phyloP scores from a whole-genome alignment of 176 grass and related monocot genomes.

The Carex myosuroides region DNA sequence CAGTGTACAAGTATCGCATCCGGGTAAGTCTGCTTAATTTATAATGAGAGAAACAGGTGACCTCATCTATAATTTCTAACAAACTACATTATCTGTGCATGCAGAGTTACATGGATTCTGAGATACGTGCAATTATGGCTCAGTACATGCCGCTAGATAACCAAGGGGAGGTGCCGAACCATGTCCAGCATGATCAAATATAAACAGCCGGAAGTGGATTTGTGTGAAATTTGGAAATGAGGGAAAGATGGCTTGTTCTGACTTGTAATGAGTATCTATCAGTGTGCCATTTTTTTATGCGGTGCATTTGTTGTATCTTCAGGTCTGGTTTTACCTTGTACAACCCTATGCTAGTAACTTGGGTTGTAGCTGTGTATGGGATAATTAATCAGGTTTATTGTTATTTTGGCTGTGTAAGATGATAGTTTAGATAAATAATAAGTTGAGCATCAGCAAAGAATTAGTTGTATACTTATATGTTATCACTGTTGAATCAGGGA shows the following conservation, averaged over 20 bases:
- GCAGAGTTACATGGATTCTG: slow-evolving; percentile 87
- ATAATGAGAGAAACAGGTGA: neutral
- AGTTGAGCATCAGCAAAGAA: neutral
- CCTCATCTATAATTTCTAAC: slow-evolving; percentile 16
- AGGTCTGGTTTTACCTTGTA: slow-evolving; percentile 3
- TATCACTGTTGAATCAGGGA: neutral
- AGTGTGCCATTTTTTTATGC: slow-evolving; percentile 15
- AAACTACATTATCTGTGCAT: neutral
- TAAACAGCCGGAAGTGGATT: slow-evolving; percentile 1
- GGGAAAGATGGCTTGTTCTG: neutral
- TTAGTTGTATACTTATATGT: neutral
- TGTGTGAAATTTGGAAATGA: neutral
- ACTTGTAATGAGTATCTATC: neutral
- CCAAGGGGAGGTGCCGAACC: slow-evolving; percentile 46
- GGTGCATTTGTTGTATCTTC: neutral
- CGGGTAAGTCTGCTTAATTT: slow-evolving; percentile 36
- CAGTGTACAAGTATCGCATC: slow-evolving; percentile 91
- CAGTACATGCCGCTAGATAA: slow-evolving; percentile 81
- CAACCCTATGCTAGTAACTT: neutral
- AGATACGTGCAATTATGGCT: slow-evolving; percentile 87
- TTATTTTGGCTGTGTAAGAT: neutral
- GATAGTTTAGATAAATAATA: slow-evolving; percentile 13
- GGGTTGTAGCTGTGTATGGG: neutral
- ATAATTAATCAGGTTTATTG: slow-evolving; percentile 1
- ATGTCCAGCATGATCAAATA: slow-evolving; percentile 52